Conservation (phyloP, 2,329 filamentous ascomycete genomes). For the Cladophialophora exuberans region DNA sequence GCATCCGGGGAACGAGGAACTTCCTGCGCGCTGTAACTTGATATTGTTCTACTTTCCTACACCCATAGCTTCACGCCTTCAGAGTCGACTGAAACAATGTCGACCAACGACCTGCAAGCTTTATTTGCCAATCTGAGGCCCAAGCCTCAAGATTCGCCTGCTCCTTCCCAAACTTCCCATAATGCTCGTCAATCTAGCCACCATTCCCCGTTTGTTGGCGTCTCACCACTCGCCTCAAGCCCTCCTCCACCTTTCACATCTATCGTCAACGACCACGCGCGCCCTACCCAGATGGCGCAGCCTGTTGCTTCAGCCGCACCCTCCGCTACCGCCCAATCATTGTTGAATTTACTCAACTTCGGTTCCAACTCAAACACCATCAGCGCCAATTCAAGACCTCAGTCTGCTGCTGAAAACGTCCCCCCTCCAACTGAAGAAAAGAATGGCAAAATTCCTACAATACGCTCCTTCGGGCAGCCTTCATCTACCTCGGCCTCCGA, state of each 20-base stretch:
- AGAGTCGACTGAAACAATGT: conserved; percentile 44
- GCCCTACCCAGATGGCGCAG: conserved; percentile 8
- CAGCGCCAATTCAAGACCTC: conserved; percentile 3
- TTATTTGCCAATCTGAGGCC: conserved; percentile 51
- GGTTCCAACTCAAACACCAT: conserved; percentile 43
- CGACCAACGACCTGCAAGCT: conserved; percentile 51
- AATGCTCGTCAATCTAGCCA: conserved; percentile 12
- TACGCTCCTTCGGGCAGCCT: conserved; percentile 39
- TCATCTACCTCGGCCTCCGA: conserved; percentile 56
- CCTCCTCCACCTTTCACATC: conserved; percentile 13
- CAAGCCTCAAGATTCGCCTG: conserved; percentile 37
- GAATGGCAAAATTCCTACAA: neutral
- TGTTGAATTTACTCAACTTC: conserved; percentile 69
- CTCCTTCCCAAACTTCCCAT: conserved; percentile 37
- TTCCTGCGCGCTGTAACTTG: neutral
- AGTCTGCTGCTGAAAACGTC: conserved; percentile 28
- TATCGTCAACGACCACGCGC: conserved; percentile 5
- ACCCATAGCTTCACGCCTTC: neutral
- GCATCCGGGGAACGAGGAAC: conserved; percentile 19
- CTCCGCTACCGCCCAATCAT: conserved; percentile 56
- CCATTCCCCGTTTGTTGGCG: conserved; percentile 9
- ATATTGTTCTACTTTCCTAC: conserved; percentile 3
- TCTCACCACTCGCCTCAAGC: conserved; percentile 24
- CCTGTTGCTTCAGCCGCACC: conserved; percentile 9
- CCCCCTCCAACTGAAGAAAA: conserved; percentile 39